Evolutionary conservation across 192 early-diverging fungal genomes (phyloP).

Genomic region (Dimargaris cristalligena): DNA sequence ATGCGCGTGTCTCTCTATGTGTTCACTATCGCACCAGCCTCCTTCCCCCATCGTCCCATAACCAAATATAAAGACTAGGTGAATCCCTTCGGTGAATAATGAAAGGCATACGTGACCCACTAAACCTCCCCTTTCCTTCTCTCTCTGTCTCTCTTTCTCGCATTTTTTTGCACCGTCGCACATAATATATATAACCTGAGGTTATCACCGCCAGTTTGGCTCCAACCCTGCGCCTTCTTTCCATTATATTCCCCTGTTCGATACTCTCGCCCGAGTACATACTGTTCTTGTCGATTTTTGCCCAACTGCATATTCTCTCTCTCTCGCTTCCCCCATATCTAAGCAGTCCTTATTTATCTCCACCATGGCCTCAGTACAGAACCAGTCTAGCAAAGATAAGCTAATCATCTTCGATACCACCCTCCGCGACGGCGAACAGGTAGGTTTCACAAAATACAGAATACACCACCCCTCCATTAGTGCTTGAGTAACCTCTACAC

Average conservation of each 20-base stretch:
- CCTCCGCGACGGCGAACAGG: conserved; percentile 92
- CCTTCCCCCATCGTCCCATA: no score
- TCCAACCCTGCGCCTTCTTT: no score
- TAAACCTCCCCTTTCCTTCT: no score
- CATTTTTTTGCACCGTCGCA: no score
- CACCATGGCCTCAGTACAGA: conserved; percentile 3
- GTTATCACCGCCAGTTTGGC: no score
- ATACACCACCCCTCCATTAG: not conserved
- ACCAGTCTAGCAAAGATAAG: conserved; percentile 46
- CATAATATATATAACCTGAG: no score
- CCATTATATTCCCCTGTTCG: not conserved
- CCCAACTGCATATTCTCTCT: not conserved
- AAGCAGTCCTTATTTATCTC: not conserved
- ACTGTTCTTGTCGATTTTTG: not conserved
- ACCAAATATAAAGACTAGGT: no score
- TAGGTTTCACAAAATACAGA: conserved; percentile 16
- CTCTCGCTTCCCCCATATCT: not conserved
- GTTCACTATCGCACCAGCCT: no score
- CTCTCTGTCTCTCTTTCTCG: no score
- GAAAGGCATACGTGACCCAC: no score
- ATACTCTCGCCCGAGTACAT: not conserved
- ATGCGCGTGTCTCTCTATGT: no score
- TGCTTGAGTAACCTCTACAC: not conserved
- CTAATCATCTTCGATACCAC: conserved; percentile 93
- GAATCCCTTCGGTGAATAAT: no score